Evolutionary conservation across 164 flowering plant genomes (phyloP).

Genomic region (Euptelea pleiosperma): DNA sequence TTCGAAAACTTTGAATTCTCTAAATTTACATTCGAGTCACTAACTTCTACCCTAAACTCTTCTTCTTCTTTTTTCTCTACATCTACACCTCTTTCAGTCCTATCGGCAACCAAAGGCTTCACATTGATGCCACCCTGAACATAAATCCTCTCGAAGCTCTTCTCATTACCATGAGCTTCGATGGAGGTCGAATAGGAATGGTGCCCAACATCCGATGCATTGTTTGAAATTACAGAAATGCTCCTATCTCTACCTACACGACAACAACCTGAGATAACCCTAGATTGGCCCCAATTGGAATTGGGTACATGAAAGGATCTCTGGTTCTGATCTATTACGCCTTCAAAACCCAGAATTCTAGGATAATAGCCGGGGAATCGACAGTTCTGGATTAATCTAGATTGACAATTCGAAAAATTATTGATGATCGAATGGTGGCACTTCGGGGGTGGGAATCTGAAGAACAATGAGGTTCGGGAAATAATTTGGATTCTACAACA

Average conservation of each 20-base stretch:
- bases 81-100: slow-evolving; percentile 19
- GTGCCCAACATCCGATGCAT: slow-evolving; percentile 46
- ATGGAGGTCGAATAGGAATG: slow-evolving; percentile 61
- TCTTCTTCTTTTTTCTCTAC: slow-evolving; percentile 1
- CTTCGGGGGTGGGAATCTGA: slow-evolving; percentile 25
- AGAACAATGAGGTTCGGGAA: slow-evolving; percentile 36
- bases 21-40: slow-evolving; percentile 14
- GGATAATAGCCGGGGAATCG: slow-evolving; percentile 8
- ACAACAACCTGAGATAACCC: slow-evolving; percentile 22
- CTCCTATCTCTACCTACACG: slow-evolving; percentile 16
- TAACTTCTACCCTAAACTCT: background rate
- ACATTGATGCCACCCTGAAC: slow-evolving; percentile 57
- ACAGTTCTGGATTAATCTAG: slow-evolving; percentile 7
- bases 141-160: slow-evolving; percentile 57
- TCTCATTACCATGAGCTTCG: slow-evolving; percentile 48
- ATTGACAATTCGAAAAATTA: slow-evolving; percentile 41
- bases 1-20: slow-evolving; percentile 25
- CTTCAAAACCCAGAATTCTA: slow-evolving; percentile 17
- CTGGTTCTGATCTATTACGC: slow-evolving; percentile 26
- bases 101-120: slow-evolving; percentile 56
- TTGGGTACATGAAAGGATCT: slow-evolving; percentile 30
- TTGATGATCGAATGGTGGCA: background rate
- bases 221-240: slow-evolving; percentile 28
- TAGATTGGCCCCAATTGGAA: slow-evolving; percentile 37
- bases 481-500: slow-evolving; percentile 51